Conservation (phyloP, 768 basidiomycete species). For the Hydnum rufescens region DNA sequence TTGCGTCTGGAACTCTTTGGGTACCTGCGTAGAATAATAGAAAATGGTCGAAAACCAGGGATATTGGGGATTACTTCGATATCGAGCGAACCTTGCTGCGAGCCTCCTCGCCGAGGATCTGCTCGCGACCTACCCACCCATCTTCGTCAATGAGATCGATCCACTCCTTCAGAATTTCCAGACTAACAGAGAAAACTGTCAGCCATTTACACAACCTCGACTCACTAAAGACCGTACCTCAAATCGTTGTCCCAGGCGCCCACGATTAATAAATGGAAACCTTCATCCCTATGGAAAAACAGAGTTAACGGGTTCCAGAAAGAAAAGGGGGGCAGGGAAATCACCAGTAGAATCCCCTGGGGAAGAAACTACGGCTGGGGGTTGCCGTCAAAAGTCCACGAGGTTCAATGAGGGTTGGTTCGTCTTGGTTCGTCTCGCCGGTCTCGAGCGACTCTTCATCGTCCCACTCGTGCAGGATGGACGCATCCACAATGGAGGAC, state of each 20-base stretch:
- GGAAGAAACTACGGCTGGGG: constrained; percentile 92
- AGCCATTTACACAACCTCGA: background rate
- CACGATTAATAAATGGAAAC: constrained; percentile 83
- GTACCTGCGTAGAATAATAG: constrained; percentile 36
- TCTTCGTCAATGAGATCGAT: constrained; percentile 77
- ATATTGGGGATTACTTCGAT: background rate
- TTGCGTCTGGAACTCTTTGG: constrained; percentile 76
- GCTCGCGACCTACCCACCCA: constrained; percentile 92
- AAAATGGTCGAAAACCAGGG: background rate
- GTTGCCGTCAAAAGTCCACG: constrained; percentile 73
- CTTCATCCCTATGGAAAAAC: constrained; percentile 58
- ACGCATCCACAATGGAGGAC: constrained; percentile 63
- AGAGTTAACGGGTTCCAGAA: constrained; percentile 1
- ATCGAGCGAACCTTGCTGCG: constrained; percentile 61
- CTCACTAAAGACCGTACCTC: constrained; percentile 23
- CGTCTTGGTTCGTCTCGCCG: constrained; percentile 22
- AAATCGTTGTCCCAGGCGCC: constrained; percentile 88
- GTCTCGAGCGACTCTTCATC: constrained; percentile 38
- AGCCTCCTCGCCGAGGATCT: constrained; percentile 92
- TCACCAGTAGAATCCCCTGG: constrained; percentile 91
- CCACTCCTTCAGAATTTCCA: constrained; percentile 84
- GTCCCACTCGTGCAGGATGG: constrained; percentile 85
- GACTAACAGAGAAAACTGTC: constrained; percentile 22
- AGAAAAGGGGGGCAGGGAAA: constrained; percentile 1
- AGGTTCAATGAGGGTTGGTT: constrained; percentile 39